These are phyloP conservation scores for Pseudogymnoascus sp. DNA, from an alignment of 2,329 filamentous ascomycete species.

Conservation along the genomic window DNA sequence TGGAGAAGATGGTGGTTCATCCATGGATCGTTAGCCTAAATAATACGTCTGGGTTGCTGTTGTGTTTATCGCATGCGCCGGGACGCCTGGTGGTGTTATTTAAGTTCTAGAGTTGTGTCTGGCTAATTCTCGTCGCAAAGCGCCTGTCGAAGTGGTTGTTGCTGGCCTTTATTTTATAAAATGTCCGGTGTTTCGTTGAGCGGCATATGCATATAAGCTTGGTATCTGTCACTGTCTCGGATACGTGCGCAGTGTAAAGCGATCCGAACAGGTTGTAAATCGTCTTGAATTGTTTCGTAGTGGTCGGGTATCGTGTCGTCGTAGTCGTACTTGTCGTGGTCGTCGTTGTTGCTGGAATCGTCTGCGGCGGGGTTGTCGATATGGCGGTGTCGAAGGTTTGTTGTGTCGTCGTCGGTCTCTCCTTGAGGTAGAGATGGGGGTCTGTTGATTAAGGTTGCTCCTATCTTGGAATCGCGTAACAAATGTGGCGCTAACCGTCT, in stretches of 20 bases:
- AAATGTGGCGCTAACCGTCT: conserved; percentile 8
- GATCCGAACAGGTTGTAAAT: neutral
- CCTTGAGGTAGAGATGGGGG: conserved; percentile 1
- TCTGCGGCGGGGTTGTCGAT: conserved; percentile 8
- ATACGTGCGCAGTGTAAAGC: conserved; percentile 6
- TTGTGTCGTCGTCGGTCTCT: conserved; percentile 8
- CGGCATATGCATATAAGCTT: neutral
- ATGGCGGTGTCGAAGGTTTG: conserved; percentile 8
- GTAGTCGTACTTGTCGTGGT: conserved; percentile 7
- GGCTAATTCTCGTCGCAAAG: neutral
- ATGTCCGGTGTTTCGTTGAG: neutral
- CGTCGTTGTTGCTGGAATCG: neutral
- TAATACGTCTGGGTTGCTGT: neutral
- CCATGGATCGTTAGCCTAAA: neutral
- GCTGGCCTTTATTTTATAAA: conserved; percentile 3
- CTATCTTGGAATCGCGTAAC: conserved; percentile 9
- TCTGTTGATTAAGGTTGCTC: conserved; percentile 8
- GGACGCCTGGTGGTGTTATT: neutral
- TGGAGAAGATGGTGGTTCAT: conserved; percentile 54
- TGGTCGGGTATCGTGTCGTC: neutral
- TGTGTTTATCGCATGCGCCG: conserved; percentile 5
- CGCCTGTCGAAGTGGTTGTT: neutral
- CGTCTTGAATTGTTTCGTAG: neutral
- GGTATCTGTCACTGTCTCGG: neutral
- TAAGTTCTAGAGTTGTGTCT: neutral